These are phyloP conservation scores for Uncinocarpus reesii DNA, from an alignment of 2,329 filamentous ascomycete genomes.

Conservation along the genomic window DNA sequence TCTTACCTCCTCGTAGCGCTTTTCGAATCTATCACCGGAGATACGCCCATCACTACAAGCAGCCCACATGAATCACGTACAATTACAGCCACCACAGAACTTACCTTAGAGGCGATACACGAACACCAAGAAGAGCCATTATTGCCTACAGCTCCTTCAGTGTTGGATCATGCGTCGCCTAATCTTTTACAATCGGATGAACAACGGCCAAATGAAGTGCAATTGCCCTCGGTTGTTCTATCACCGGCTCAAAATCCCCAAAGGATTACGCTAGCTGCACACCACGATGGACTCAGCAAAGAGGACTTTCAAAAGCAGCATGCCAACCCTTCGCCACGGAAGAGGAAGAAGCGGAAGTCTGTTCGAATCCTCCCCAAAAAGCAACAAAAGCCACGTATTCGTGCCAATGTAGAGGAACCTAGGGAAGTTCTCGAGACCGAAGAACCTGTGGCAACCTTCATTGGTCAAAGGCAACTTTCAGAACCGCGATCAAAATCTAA, in stretches of 20 bases:
- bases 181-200: not conserved
- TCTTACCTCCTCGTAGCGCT: not conserved
- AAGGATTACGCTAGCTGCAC: not conserved
- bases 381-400: not conserved
- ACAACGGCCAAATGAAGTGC: not conserved
- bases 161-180: not conserved
- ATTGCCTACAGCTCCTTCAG: not conserved
- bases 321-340: not conserved
- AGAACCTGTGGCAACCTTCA: not conserved
- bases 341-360: slow-evolving; percentile 16
- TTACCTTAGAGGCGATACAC: not conserved
- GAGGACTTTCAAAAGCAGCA: not conserved
- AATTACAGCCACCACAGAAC: not conserved
- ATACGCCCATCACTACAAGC: slow-evolving; percentile 7
- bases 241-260: not conserved
- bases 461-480: not conserved
- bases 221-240: not conserved
- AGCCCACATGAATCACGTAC: not conserved
- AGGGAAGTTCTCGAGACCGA: not conserved
- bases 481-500: not conserved
- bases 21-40: slow-evolving; percentile 15
- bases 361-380: slow-evolving; percentile 12
- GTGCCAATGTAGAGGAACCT: not conserved
- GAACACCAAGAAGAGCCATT: not conserved
- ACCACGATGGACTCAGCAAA: not conserved